These are phyloP conservation scores for Kwoniella botswanensis DNA, from an alignment of 768 basidiomycete species.

Conservation along the genomic window DNA sequence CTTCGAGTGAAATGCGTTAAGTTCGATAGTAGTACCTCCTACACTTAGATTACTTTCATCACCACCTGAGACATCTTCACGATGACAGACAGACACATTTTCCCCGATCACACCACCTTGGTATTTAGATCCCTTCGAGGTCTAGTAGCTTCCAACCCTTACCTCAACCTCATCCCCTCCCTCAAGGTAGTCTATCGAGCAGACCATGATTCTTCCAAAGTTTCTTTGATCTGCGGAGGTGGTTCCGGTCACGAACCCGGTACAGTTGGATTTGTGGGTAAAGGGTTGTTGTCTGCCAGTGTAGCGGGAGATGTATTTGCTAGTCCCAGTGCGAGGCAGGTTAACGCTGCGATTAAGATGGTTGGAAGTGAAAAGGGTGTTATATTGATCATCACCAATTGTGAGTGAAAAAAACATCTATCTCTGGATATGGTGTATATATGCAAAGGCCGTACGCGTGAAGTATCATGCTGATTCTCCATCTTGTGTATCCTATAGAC, in stretches of 20 bases:
- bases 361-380: constrained; percentile 49
- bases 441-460: no score
- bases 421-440: no score
- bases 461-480: no score
- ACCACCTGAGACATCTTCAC: background rate
- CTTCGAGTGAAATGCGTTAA: no score
- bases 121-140: constrained; percentile 48
- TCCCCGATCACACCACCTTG: constrained; percentile 51
- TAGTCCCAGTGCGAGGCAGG: constrained; percentile 52
- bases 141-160: constrained; percentile 50
- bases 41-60: background rate
- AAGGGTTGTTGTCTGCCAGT: constrained; percentile 47
- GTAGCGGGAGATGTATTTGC: constrained; percentile 55
- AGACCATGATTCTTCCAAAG: constrained; percentile 47
- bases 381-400: constrained; percentile 55
- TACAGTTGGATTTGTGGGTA: constrained; percentile 50
- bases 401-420: constrained; percentile 20
- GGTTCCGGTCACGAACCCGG: constrained; percentile 55
- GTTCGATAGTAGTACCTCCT: no score
- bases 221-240: constrained; percentile 53
- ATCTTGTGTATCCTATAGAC: constrained; percentile 18
- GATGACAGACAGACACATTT: constrained; percentile 54
- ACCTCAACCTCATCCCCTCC: constrained; percentile 51
- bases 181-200: constrained; percentile 54
- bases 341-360: constrained; percentile 48